Conservation (phyloP, 2,329 filamentous ascomycete species). For the Zalaria sp. region DNA sequence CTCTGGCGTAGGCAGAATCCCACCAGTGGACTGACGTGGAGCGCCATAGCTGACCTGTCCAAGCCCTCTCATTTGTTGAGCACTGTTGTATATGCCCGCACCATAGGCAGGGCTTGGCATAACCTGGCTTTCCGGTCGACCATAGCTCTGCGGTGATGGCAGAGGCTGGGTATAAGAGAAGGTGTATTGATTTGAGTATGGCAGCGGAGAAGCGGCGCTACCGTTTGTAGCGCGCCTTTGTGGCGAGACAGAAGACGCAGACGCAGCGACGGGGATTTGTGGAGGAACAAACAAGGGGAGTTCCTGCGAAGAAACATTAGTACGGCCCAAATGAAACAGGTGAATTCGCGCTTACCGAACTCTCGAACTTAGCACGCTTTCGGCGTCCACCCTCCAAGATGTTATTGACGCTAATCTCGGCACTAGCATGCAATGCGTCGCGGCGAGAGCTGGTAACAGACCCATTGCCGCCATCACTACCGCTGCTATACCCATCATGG, state of each 20-base stretch:
- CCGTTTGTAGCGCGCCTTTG: slow-evolving; percentile 65
- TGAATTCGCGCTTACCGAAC: slow-evolving; percentile 60
- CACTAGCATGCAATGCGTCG: slow-evolving; percentile 70
- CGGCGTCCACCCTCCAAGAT: slow-evolving; percentile 93
- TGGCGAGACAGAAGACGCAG: slow-evolving; percentile 92
- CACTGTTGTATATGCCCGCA: slow-evolving; percentile 2
- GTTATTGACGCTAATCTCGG: slow-evolving; percentile 95
- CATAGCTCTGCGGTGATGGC: slow-evolving; percentile 71
- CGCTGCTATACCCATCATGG: slow-evolving; percentile 64
- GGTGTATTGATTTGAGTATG: slow-evolving; percentile 66
- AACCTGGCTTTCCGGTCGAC: slow-evolving; percentile 22
- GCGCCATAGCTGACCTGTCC: slow-evolving; percentile 24
- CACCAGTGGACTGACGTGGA: slow-evolving; percentile 30
- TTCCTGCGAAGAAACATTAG: slow-evolving; percentile 46
- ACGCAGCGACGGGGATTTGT: slow-evolving; percentile 85
- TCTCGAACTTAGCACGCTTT: slow-evolving; percentile 89
- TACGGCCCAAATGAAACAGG: slow-evolving; percentile 5
- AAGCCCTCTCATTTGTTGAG: slow-evolving; percentile 46
- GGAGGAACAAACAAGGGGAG: slow-evolving; percentile 87
- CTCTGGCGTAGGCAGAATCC: slow-evolving; percentile 80
- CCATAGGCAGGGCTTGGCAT: slow-evolving; percentile 8
- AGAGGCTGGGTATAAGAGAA: slow-evolving; percentile 65
- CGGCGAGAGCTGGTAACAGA: slow-evolving; percentile 59
- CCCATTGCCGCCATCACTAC: slow-evolving; percentile 64
- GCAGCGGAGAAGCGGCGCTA: slow-evolving; percentile 43